Evolutionary conservation across 805 yeast species (phyloP), one percentile per base, ranked within the genome.

Genomic region (Candida berthetii): DNA sequence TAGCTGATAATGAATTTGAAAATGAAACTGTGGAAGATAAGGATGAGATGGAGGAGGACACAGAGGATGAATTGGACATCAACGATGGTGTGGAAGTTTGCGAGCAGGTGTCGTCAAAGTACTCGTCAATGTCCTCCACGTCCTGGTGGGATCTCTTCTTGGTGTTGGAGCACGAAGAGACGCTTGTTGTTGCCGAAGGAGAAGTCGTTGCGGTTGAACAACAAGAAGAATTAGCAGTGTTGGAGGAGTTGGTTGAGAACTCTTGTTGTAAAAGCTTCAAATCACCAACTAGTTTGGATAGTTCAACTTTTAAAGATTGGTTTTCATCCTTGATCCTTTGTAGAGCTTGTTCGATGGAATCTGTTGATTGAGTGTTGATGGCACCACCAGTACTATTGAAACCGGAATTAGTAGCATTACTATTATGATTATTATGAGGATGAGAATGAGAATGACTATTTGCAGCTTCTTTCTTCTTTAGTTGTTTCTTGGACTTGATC

Each of bases 321-420:
- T 72, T 72, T 44, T 72, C 77, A 45, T 69, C 69, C 42, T 68
- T 69, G 38, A 71, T 65, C 37, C 63, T 62, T 37, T 62, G 43
- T n/a, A 72, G 60, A 17, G 69, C 68, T 24, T 55, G 60, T 39
- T 68, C 71, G 14, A 68, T 45, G 2, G 66, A 15, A 29, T 29
- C 32, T 10, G 29, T 10, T 10, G 9, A 13, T 9, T 13, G 13
- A 10, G 29, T 10, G n/a, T n/a, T n/a, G n/a, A n/a, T n/a, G n/a
- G n/a, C n/a, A n/a, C n/a, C n/a, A n/a, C n/a, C n/a, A 9, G 9
- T 27, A 9, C 13, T 27, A 14, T 29, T 29, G 6, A 7, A 10
- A 14, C n/a, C 32, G 7, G 32, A 7, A 15, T 29, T 29, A 6
- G 7, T 29, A 9, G 25, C 9, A 22, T 22, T 22, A 9, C 9